Conservation (phyloP, 768 basidiomycete species). For the Tremella yokohamensis region DNA sequence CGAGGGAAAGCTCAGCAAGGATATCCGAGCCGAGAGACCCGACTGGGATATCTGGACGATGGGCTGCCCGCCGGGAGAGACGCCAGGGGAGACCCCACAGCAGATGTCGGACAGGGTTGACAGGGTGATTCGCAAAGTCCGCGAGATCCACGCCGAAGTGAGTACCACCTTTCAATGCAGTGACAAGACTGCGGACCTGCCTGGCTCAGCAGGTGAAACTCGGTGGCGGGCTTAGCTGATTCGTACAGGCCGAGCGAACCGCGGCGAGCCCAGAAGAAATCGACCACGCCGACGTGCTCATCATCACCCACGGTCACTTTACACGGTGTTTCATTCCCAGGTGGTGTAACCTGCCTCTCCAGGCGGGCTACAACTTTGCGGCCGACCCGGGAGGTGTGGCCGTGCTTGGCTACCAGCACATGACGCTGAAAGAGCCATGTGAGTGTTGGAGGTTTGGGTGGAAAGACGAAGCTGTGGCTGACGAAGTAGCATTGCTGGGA, state of each 20-base stretch:
- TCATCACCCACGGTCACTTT: conserved; percentile 73
- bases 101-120: conserved; percentile 80
- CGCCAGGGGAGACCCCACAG: conserved; percentile 69
- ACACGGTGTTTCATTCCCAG: conserved; percentile 72
- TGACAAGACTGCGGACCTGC: neutral
- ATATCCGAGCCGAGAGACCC: conserved; percentile 64
- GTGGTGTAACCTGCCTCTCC: conserved; percentile 66
- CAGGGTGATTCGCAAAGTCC: conserved; percentile 65
- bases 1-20: conserved; percentile 74
- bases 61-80: conserved; percentile 69
- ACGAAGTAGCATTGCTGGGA: conserved; percentile 40
- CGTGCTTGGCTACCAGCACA: conserved; percentile 79
- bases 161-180: too few relatives aligned
- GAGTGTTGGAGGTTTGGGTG: conserved; percentile 15
- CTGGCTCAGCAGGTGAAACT: too few relatives aligned
- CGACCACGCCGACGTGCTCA: conserved; percentile 63
- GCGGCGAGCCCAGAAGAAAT: conserved; percentile 32
- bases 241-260: conserved; percentile 29
- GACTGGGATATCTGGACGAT: conserved; percentile 82
- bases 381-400: conserved; percentile 82
- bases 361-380: conserved; percentile 61
- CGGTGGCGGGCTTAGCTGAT: too few relatives aligned
- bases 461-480: conserved; percentile 1
- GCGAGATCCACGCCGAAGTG: conserved; percentile 45
- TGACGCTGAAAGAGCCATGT: conserved; percentile 67